Evolutionary conservation across 768 basidiomycete genomes (phyloP).

Genomic region (Leccinum sublutescens): DNA sequence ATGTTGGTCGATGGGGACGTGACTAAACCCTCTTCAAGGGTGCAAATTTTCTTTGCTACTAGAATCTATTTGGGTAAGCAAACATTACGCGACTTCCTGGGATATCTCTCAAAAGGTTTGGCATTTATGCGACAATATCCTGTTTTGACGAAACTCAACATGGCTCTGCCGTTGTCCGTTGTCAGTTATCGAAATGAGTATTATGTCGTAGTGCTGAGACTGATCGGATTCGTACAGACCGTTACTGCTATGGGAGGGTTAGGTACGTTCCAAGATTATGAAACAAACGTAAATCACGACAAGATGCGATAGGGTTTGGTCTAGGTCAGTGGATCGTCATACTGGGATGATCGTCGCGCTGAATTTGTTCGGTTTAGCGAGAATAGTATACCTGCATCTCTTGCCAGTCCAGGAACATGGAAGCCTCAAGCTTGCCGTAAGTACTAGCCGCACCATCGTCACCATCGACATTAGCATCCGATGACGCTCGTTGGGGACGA

Average conservation of each 20-base stretch:
- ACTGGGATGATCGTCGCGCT: neutral
- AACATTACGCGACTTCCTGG: neutral
- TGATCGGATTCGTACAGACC: neutral
- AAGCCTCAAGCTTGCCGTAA: neutral
- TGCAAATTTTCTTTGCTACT: conserved; percentile 7
- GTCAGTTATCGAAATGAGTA: conserved; percentile 2
- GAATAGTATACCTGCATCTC: neutral
- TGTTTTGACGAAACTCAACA: neutral
- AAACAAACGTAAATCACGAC: neutral
- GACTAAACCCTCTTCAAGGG: conserved; percentile 1
- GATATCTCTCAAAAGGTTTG: neutral
- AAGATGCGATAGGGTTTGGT: conserved; percentile 1
- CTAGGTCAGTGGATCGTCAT: conserved; percentile 5
- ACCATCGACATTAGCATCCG: neutral
- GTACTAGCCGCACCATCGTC: neutral
- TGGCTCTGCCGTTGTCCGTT: neutral
- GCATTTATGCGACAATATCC: conserved; percentile 8
- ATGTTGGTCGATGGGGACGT: neutral
- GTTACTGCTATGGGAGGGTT: conserved; percentile 3
- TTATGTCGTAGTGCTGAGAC: neutral
- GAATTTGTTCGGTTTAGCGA: neutral
- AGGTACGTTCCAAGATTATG: neutral
- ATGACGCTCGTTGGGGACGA: conserved; percentile 24
- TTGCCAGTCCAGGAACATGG: neutral
- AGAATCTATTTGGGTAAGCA: conserved; percentile 10